phyloP scores from a whole-genome alignment of 1,284 basidiomycete genomes.

The Moesziomyces globuligerus region DNA sequence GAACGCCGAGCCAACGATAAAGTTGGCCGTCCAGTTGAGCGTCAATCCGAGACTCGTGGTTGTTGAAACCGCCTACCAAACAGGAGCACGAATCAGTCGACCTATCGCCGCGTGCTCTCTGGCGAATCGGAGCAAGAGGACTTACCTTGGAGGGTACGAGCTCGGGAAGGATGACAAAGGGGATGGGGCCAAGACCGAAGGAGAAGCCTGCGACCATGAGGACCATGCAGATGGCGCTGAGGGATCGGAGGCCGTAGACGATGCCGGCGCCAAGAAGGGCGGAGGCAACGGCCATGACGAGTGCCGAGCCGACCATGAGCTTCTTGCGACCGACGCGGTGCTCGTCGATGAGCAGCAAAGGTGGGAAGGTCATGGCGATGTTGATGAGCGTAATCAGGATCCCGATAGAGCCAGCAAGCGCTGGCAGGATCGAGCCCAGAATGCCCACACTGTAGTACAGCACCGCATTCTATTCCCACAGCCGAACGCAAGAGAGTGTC shows the following conservation, averaged over 20 bases:
- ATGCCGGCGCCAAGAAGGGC: slow-evolving; percentile 78
- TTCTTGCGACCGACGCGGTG: slow-evolving; percentile 71
- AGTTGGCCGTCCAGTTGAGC: slow-evolving; percentile 87
- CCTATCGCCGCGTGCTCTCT: too few relatives aligned
- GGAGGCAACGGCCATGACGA: slow-evolving; percentile 76
- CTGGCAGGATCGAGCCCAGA: slow-evolving; percentile 50
- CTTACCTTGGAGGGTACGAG: slow-evolving; percentile 74
- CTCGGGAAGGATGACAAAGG: slow-evolving; percentile 92
- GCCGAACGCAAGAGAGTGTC: too few relatives aligned
- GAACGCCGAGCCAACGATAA: slow-evolving; percentile 82
- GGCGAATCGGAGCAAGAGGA: too few relatives aligned
- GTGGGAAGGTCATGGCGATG: slow-evolving; percentile 79
- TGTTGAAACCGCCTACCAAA: slow-evolving; percentile 78
- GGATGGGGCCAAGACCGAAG: slow-evolving; percentile 87
- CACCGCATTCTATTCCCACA: slow-evolving; percentile 46
- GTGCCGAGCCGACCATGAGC: slow-evolving; percentile 68
- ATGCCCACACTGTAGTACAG: slow-evolving; percentile 65
- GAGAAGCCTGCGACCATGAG: slow-evolving; percentile 90
- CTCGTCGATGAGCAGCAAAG: slow-evolving; percentile 78
- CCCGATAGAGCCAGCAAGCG: slow-evolving; percentile 48
- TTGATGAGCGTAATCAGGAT: slow-evolving; percentile 71
- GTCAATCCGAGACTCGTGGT: slow-evolving; percentile 84
- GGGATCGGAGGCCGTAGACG: slow-evolving; percentile 68
- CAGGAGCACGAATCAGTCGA: too few relatives aligned
- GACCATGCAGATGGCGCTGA: slow-evolving; percentile 81